A percentile compares a stretch with the other conserved stretches of the same genome.
Evolutionary conservation across 331 rosid species (phyloP).

Genomic region (Quercus lobata): DNA sequence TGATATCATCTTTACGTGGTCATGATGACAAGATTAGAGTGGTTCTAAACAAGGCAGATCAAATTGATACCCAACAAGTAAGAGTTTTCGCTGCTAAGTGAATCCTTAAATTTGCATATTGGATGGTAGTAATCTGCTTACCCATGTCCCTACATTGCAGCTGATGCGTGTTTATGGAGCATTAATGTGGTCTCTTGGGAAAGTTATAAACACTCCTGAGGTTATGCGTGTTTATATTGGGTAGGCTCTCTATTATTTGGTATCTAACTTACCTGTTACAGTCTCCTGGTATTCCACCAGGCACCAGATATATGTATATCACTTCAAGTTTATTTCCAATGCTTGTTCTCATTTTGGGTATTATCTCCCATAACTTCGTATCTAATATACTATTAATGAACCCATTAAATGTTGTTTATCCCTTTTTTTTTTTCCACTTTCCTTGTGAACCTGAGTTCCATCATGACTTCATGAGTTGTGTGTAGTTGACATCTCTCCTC

Average conservation of each 20-base stretch:
- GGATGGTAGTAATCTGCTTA: constrained; percentile 4
- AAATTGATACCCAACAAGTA: constrained; percentile 87
- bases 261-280: neutral
- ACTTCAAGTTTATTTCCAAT: neutral
- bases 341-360: too few species aligned
- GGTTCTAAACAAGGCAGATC: constrained; percentile 89
- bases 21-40: constrained; percentile 90
- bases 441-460: neutral
- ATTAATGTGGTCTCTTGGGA: constrained; percentile 96
- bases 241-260: constrained; percentile 34
- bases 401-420: neutral
- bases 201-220: constrained; percentile 87
- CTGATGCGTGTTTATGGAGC: constrained; percentile 96
- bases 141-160: constrained; percentile 34
- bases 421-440: neutral
- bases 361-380: too few species aligned
- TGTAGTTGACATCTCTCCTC: constrained; percentile 7
- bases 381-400: neutral
- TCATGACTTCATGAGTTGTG: neutral
- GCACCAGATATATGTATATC: neutral
- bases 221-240: constrained; percentile 92
- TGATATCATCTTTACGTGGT: constrained; percentile 81
- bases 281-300: neutral
- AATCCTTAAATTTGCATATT: neutral
- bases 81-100: constrained; percentile 2